Percentiles rank a stretch among this genome's conserved stretches.
Conservation (phyloP, 2,329 filamentous ascomycete genomes). For the Didymosphaeria variabile region DNA sequence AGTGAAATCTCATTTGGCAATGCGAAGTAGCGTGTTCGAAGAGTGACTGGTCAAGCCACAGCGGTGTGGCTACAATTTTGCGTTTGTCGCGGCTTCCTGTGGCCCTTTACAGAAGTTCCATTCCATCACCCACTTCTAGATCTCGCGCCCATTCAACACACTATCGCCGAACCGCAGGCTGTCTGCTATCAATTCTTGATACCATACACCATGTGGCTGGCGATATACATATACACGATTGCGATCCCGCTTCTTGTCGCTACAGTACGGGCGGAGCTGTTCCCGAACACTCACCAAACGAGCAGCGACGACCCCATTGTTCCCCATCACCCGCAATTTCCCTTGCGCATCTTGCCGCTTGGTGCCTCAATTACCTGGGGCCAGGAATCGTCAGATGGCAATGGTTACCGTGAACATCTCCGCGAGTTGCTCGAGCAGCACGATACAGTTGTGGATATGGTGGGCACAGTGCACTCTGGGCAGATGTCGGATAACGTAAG, state of each 20-base stretch:
- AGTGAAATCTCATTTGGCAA: neutral
- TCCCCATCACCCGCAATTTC: constrained; percentile 1
- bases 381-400: constrained; percentile 4
- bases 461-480: constrained; percentile 10
- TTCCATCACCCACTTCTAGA: neutral
- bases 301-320: neutral
- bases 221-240: neutral
- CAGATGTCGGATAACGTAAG: constrained; percentile 16
- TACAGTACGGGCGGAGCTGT: neutral
- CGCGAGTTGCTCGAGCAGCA: constrained; percentile 11
- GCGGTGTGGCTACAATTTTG: neutral
- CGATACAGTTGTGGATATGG: constrained; percentile 18
- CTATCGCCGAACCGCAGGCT: neutral
- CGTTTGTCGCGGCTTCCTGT: neutral
- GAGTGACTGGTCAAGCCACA: neutral
- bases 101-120: neutral
- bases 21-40: neutral
- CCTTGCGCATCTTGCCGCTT: constrained; percentile 16
- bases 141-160: neutral
- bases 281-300: neutral
- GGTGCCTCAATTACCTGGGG: constrained; percentile 18
- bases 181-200: neutral
- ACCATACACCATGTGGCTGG: neutral
- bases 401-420: constrained; percentile 16
- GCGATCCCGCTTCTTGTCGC: neutral